Evolutionary conservation across 73 alveolate species (phyloP).

Genomic region (Blepharisma stoltei): DNA sequence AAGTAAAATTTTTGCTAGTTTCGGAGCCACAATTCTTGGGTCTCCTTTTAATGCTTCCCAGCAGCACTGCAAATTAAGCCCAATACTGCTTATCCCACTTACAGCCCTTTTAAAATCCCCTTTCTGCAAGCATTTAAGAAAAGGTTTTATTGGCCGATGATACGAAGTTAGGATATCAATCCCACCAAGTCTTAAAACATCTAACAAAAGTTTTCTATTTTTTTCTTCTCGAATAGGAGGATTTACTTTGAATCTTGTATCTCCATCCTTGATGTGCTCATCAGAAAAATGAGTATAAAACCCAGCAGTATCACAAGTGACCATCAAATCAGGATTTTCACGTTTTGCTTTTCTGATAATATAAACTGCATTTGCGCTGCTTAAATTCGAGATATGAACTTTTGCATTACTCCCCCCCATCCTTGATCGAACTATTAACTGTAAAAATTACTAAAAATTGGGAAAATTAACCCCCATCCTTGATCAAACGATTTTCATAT

Average conservation of each 20-base stretch:
- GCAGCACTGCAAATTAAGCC: not conserved
- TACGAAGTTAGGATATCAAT: not conserved
- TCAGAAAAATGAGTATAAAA: conserved; percentile 3
- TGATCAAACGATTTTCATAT: too few relatives aligned
- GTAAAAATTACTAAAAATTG: too few relatives aligned
- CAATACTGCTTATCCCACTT: conserved; percentile 8
- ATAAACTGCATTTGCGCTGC: conserved; percentile 5
- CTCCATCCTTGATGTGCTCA: not conserved
- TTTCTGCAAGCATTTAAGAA: not conserved
- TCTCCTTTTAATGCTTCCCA: not conserved
- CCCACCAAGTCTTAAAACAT: not conserved
- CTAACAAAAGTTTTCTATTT: not conserved
- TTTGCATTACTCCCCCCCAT: too few relatives aligned
- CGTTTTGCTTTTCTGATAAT: not conserved
- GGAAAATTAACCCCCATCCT: too few relatives aligned
- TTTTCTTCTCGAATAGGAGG: conserved; percentile 13
- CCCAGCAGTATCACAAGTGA: conserved; percentile 18
- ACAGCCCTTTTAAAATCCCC: conserved; percentile 26
- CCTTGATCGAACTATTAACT: too few relatives aligned
- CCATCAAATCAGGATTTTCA: not conserved
- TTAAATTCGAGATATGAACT: not conserved
- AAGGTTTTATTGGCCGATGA: not conserved
- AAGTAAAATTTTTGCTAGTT: not conserved
- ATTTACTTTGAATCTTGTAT: not conserved
- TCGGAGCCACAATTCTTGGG: not conserved